phyloP scores from a whole-genome alignment of 495 filamentous ascomycete species.

The Tuber indicum region DNA sequence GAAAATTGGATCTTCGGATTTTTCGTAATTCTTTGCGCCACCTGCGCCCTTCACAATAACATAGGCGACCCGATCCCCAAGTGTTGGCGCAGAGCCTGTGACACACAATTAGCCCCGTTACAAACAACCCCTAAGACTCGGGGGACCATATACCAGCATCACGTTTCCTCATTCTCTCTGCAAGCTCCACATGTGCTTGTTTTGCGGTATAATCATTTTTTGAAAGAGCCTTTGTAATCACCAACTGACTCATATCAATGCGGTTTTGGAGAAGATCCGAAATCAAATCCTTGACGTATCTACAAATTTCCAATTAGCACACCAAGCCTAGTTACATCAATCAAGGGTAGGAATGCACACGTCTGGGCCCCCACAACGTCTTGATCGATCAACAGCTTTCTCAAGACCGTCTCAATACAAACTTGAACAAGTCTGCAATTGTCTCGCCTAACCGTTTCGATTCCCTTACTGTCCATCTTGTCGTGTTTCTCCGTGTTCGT shows the following conservation, averaged over 20 bases:
- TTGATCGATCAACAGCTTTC: conserved; percentile 90
- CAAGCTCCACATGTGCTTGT: conserved; percentile 93
- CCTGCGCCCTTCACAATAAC: conserved; percentile 91
- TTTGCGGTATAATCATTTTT: conserved; percentile 77
- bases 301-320: conserved; percentile 43
- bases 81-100: conserved; percentile 70
- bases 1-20: conserved; percentile 91
- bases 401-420: conserved; percentile 92
- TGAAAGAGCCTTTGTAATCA: conserved; percentile 94
- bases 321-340: not conserved
- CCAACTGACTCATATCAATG: conserved; percentile 96
- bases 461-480: conserved; percentile 99
- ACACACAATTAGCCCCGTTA: not conserved
- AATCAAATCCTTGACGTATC: conserved; percentile 94
- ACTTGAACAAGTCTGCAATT: conserved; percentile 93
- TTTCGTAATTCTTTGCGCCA: conserved; percentile 87
- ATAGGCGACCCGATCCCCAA: conserved; percentile 96
- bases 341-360: conserved; percentile 52
- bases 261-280: conserved; percentile 95
- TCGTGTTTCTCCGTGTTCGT: conserved; percentile 90
- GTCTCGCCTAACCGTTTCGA: conserved; percentile 94
- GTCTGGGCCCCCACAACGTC: conserved; percentile 85
- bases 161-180: conserved; percentile 89
- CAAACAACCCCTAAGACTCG: not conserved
- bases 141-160: conserved; percentile 54